These are phyloP conservation scores for Echium plantagineum DNA, from an alignment of 257 asterid species.

Conservation along the genomic window DNA sequence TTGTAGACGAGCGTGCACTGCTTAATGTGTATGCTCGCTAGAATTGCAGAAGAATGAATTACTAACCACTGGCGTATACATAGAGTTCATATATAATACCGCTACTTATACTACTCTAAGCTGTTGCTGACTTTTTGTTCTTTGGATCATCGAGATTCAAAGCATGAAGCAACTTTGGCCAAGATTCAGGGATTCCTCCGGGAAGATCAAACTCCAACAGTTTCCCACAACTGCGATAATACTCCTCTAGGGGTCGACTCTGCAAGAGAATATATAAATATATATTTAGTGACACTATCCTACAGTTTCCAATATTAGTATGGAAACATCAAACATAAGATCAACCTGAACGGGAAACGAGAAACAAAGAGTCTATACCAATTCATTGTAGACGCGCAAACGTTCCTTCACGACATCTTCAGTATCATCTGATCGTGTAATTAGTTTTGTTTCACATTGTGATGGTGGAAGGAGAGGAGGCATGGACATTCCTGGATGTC, in stretches of 20 bases:
- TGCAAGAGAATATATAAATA: conserved; percentile 14
- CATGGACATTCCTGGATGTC: conserved; percentile 64
- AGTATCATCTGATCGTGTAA: conserved; percentile 74
- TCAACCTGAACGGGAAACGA: neutral
- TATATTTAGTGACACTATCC: neutral
- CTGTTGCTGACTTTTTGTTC: conserved; percentile 58
- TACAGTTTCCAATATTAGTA: too few species aligned
- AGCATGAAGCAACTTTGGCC: conserved; percentile 79
- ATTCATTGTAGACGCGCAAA: conserved; percentile 58
- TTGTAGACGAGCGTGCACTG: too few species aligned
- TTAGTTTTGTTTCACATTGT: conserved; percentile 68
- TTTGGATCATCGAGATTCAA: conserved; percentile 60
- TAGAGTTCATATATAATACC: neutral
- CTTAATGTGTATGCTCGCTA: too few species aligned
- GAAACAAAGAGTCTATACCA: conserved; percentile 28
- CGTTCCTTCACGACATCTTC: conserved; percentile 86
- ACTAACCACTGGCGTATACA: neutral
- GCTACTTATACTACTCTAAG: conserved; percentile 24
- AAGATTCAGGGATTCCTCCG: conserved; percentile 90
- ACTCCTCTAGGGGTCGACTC: conserved; percentile 87
- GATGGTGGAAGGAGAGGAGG: conserved; percentile 96
- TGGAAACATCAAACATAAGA: neutral
- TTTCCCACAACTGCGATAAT: conserved; percentile 60
- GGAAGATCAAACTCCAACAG: conserved; percentile 86
- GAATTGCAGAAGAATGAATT: neutral